phyloP scores from a whole-genome alignment of 2,329 filamentous ascomycete species.

The Claviceps spartinae region DNA sequence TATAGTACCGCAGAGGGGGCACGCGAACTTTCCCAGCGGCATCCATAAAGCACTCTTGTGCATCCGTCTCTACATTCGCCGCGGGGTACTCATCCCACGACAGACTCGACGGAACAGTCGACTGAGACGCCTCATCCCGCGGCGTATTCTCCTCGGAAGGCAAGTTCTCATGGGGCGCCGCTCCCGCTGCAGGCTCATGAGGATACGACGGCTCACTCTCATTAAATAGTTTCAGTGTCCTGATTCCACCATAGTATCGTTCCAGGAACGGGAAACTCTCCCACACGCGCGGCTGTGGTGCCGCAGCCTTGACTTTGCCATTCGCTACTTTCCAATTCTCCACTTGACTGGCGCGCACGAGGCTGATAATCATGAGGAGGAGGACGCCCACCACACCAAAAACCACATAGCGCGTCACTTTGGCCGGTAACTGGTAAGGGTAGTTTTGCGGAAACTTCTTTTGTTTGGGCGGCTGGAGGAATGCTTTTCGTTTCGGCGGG shows the following conservation, averaged over 20 bases:
- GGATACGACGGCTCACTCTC: conserved; percentile 76
- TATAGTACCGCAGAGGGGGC: conserved; percentile 58
- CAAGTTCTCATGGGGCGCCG: not conserved
- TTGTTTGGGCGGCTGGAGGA: conserved; percentile 7
- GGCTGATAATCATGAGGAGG: conserved; percentile 60
- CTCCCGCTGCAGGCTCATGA: conserved; percentile 34
- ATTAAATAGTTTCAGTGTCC: conserved; percentile 49
- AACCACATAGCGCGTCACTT: conserved; percentile 66
- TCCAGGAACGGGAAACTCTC: conserved; percentile 75
- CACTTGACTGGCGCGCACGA: conserved; percentile 60
- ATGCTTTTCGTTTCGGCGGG: conserved; percentile 20
- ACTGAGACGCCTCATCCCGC: conserved; percentile 6
- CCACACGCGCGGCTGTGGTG: conserved; percentile 58
- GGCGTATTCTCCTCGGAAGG: conserved; percentile 8
- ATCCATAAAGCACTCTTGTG: conserved; percentile 71
- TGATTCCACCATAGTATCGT: conserved; percentile 80
- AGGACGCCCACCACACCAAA: conserved; percentile 55
- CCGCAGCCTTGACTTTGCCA: conserved; percentile 27
- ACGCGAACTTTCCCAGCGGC: conserved; percentile 47
- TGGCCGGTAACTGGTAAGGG: conserved; percentile 54
- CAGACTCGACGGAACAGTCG: conserved; percentile 11
- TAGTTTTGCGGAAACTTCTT: conserved; percentile 14
- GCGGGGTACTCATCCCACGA: conserved; percentile 22
- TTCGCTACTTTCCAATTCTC: conserved; percentile 52
- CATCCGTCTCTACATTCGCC: conserved; percentile 30